Percentiles rank a stretch among this genome's conserved stretches.
Conservation (phyloP, 2,329 filamentous ascomycete species). For the Pezicula carpinea region DNA sequence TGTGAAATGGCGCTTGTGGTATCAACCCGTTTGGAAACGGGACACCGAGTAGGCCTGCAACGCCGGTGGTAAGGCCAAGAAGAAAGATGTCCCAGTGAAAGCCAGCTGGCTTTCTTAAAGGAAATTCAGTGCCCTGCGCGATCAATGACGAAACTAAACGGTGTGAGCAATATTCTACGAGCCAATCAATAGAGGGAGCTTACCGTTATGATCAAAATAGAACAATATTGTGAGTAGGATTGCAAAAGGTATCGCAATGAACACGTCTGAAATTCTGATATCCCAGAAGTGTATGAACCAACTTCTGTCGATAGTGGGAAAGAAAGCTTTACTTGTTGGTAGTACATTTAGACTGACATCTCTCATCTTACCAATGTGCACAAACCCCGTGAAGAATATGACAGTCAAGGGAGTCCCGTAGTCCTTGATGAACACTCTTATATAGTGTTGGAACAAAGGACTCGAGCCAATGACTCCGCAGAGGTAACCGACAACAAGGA, state of each 20-base stretch:
- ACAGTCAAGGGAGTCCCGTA: slow-evolving; percentile 81
- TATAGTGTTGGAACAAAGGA: slow-evolving; percentile 66
- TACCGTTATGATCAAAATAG: slow-evolving; percentile 86
- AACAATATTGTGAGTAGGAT: slow-evolving; percentile 79
- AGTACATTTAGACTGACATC: slow-evolving; percentile 64
- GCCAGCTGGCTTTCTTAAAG: slow-evolving; percentile 72
- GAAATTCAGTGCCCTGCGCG: slow-evolving; percentile 78
- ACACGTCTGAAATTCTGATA: slow-evolving; percentile 66
- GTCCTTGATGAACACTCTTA: slow-evolving; percentile 82
- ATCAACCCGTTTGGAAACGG: slow-evolving; percentile 82
- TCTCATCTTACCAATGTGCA: slow-evolving; percentile 81
- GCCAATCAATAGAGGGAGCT: slow-evolving; percentile 11
- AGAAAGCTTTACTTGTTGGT: slow-evolving; percentile 73
- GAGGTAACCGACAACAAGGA: slow-evolving; percentile 71
- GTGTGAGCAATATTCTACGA: neutral
- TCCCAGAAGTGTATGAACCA: slow-evolving; percentile 86
- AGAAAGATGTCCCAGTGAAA: slow-evolving; percentile 86
- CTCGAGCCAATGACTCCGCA: slow-evolving; percentile 68
- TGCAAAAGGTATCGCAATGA: slow-evolving; percentile 83
- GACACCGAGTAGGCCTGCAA: slow-evolving; percentile 71
- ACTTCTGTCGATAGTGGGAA: slow-evolving; percentile 64
- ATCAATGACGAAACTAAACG: slow-evolving; percentile 70
- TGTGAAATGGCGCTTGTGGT: slow-evolving; percentile 80
- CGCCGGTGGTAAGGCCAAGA: slow-evolving; percentile 70
- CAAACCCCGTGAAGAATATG: slow-evolving; percentile 86